phyloP scores from a whole-genome alignment of 306 rosid genomes.

The Crotalaria pallida region DNA sequence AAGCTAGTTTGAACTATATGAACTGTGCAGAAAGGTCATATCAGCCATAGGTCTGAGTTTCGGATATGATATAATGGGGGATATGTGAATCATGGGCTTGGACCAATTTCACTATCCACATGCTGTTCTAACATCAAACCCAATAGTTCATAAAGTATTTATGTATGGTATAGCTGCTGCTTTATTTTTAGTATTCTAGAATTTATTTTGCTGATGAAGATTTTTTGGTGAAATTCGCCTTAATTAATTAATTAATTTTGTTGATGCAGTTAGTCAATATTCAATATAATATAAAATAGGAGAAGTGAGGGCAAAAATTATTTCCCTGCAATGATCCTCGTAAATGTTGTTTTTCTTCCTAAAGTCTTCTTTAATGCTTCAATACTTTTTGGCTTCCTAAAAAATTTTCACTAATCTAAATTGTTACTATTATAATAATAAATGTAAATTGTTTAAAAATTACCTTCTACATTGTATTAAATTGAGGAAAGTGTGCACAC shows the following conservation, averaged over 20 bases:
- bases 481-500: too few species aligned
- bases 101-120: background rate
- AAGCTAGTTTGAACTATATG: slow-evolving; percentile 2
- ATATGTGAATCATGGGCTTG: background rate
- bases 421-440: too few species aligned
- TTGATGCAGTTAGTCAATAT: too few species aligned
- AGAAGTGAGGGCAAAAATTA: too few species aligned
- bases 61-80: background rate
- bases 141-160: background rate
- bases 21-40: background rate
- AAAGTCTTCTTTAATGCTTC: too few species aligned
- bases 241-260: slow-evolving; percentile 96
- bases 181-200: background rate
- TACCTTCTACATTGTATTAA: too few species aligned
- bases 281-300: too few species aligned
- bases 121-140: slow-evolving; percentile 4
- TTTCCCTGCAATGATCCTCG: too few species aligned
- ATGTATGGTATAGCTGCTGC: background rate
- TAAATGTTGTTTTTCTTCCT: too few species aligned
- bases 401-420: too few species aligned
- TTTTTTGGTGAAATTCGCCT: slow-evolving; percentile 69
- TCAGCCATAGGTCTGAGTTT: background rate
- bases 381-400: too few species aligned
- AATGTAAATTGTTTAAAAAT: too few species aligned
- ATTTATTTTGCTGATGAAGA: slow-evolving; percentile 24